Evolutionary conservation across 2,329 filamentous ascomycete genomes (phyloP), one percentile per base, ranked within the genome.

Genomic region (Nemania sp.): DNA sequence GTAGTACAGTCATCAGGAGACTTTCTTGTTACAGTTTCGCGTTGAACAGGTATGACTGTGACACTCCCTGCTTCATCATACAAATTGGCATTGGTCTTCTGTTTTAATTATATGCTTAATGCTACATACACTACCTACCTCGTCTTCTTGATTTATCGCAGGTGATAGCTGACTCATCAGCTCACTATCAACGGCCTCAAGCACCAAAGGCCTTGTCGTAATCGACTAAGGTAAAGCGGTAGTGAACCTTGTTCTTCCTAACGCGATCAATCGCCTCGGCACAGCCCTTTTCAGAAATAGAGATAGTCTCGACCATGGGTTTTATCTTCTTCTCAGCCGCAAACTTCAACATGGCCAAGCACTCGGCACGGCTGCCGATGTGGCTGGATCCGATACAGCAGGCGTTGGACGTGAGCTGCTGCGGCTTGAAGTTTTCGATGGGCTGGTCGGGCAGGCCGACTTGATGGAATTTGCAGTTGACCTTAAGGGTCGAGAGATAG

Each of bases 261-360:
- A 94, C 87, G 71, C 89, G 85, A 77, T 89, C 85, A 20, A 93
- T 87, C 0, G 89, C 92, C 81, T 93, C 85, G 78, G 89, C 89
- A 76, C 91, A 90, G 0, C 89, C 90, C 72, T 88, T 84, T 76
- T 89, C 90, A 7, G 86, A 87, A 58, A 93, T 88, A 27, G 88
- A 83, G n/a, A 92, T 82, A 27, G 87, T 83, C 76, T 90, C 83
- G 22, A 91, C 84, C 85, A 74, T 70, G 35, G 73, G 76, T 49
- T 68, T 63, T 13, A 88, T 72, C 7, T 82, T 81, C 80, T 86
- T 88, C 71, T 89, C 86, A 11, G 84, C 85, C 2, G 87, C 87
- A 68, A 89, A 75, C 79, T 87, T 82, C 77, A 90, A 76, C 87
- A 90, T 89, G 24, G 80, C 82, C 60, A 88, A 73, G 77, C 86